Evolutionary conservation across 192 early-diverging fungal species (phyloP).

Genomic region (Podila horticola): DNA sequence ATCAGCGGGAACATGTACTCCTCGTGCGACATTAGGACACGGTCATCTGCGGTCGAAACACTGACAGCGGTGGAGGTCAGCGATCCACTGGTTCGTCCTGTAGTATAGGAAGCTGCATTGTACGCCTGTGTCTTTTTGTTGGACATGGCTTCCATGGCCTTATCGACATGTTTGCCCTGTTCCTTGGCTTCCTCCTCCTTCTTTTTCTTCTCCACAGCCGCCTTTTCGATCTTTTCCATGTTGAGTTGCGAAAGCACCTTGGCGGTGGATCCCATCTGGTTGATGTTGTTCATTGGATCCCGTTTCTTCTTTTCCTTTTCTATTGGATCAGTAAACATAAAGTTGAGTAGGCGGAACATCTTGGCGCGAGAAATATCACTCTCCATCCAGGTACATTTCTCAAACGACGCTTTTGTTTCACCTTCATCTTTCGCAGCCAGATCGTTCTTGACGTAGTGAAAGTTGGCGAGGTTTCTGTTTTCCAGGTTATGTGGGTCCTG

Average conservation of each 20-base stretch:
- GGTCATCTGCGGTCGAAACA: conserved; percentile 75
- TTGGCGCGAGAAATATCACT: no score
- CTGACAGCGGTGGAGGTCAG: conserved; percentile 90
- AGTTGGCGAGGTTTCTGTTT: conserved; percentile 73
- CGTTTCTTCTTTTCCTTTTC: conserved; percentile 58
- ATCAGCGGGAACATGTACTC: conserved; percentile 92
- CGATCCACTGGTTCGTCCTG: conserved; percentile 78
- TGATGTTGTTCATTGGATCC: conserved; percentile 71
- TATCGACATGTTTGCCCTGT: conserved; percentile 10
- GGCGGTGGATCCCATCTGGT: conserved; percentile 52
- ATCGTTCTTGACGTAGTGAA: conserved; percentile 80
- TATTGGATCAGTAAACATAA: neutral
- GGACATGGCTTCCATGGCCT: conserved; percentile 31
- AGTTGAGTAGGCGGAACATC: neutral
- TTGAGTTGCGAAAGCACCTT: conserved; percentile 47
- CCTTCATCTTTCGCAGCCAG: conserved; percentile 65
- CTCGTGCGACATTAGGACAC: conserved; percentile 78
- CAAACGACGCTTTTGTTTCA: neutral
- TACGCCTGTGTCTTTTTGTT: conserved; percentile 65
- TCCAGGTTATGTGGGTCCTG: conserved; percentile 88
- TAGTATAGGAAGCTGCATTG: conserved; percentile 88
- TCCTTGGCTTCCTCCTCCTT: conserved; percentile 21
- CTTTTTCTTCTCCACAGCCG: conserved; percentile 26
- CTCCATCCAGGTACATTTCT: no score
- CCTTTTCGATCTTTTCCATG: conserved; percentile 49